Percentiles rank a stretch among this genome's conserved stretches.
Conservation (phyloP, 805 yeast genomes). For the Candida multigemmis region DNA sequence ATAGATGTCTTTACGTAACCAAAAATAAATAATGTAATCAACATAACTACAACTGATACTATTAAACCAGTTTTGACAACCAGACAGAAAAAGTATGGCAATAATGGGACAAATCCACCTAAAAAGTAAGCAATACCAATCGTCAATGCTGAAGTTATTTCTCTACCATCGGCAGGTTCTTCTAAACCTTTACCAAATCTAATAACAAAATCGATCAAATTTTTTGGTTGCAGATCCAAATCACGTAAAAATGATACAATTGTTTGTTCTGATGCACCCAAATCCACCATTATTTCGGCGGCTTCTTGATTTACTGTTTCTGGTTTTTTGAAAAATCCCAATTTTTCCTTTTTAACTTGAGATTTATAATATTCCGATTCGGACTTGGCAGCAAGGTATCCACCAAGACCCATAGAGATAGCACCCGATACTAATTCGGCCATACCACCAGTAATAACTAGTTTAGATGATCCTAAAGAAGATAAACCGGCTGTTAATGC, state of each 20-base stretch:
- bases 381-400: slow-evolving; percentile 87
- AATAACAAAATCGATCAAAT: slow-evolving; percentile 79
- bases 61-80: slow-evolving; percentile 73
- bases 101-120: slow-evolving; percentile 86
- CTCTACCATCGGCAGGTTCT: slow-evolving; percentile 91
- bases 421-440: slow-evolving; percentile 97
- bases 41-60: slow-evolving; percentile 72
- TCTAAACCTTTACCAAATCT: slow-evolving; percentile 88
- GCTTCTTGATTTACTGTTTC: slow-evolving; percentile 66
- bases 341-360: slow-evolving; percentile 65
- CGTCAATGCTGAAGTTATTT: slow-evolving; percentile 78
- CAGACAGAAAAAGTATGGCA: slow-evolving; percentile 80
- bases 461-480: slow-evolving; percentile 77
- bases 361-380: slow-evolving; percentile 70
- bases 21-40: slow-evolving; percentile 73
- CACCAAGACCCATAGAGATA: slow-evolving; percentile 96
- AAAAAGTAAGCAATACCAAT: slow-evolving; percentile 83
- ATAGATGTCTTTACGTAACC: slow-evolving; percentile 81
- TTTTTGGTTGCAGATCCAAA: slow-evolving; percentile 66
- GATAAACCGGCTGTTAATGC: slow-evolving; percentile 96
- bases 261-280: slow-evolving; percentile 66
- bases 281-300: slow-evolving; percentile 70
- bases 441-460: slow-evolving; percentile 96
- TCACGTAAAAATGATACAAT: slow-evolving; percentile 67
- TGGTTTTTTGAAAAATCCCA: slow-evolving; percentile 55